Conservation (phyloP, 2,329 filamentous ascomycete species). For the Sarocladiaceae sp. region DNA sequence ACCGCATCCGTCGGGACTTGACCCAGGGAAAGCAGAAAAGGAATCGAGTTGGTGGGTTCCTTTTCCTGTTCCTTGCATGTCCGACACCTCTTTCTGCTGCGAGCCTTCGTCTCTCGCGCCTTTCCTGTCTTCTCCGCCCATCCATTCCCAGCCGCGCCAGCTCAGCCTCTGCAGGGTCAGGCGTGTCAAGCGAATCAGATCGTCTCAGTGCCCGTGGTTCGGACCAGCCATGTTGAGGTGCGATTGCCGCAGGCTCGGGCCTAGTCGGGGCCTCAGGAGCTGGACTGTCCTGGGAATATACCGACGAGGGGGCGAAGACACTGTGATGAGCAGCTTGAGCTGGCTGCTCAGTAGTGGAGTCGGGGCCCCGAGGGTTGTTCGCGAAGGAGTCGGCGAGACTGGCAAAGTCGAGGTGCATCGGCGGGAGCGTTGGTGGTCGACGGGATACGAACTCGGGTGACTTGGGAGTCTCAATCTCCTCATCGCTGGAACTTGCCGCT, state of each 20-base stretch:
- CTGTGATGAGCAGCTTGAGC: not conserved
- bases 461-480: conserved; percentile 38
- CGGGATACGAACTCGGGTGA: conserved; percentile 30
- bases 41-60: conserved; percentile 32
- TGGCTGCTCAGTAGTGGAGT: conserved; percentile 22
- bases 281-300: conserved; percentile 7
- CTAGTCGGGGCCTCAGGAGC: conserved; percentile 15
- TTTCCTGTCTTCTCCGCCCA: not conserved
- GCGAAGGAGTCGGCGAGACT: conserved; percentile 29
- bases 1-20: conserved; percentile 45
- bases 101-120: conserved; percentile 29
- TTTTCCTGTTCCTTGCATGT: conserved; percentile 13
- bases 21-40: conserved; percentile 51
- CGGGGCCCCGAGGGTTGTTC: conserved; percentile 21
- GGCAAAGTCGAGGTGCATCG: conserved; percentile 35
- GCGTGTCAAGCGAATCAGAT: conserved; percentile 13
- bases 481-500: conserved; percentile 11
- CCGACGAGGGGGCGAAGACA: not conserved
- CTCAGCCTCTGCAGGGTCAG: conserved; percentile 43
- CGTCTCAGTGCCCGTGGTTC: too few species aligned
- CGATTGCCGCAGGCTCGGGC: conserved; percentile 11
- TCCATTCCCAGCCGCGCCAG: conserved; percentile 24
- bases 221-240: too few species aligned
- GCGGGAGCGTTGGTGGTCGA: conserved; percentile 32
- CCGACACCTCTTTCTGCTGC: conserved; percentile 16